A percentile compares a stretch with the other conserved stretches of the same genome.
These are phyloP conservation scores for Nevesoporus exiguus DNA, from an alignment of 768 basidiomycete species.

Conservation along the genomic window DNA sequence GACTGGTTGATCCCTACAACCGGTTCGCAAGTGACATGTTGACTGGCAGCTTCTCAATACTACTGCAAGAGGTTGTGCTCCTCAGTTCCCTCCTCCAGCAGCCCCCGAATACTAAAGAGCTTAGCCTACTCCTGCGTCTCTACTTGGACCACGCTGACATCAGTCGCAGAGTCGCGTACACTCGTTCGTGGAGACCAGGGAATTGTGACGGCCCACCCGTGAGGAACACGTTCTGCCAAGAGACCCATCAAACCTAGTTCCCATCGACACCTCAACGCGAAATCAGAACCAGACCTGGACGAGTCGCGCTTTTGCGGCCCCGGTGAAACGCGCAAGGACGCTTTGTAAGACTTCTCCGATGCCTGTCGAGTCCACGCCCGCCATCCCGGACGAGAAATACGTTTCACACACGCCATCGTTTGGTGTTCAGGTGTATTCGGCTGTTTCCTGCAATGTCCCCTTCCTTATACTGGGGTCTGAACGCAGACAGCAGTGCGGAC, in stretches of 20 bases:
- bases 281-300: constrained; percentile 57
- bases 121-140: too few relatives aligned
- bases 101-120: too few relatives aligned
- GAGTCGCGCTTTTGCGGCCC: constrained; percentile 63
- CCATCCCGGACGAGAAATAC: constrained; percentile 91
- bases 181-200: constrained; percentile 61
- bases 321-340: constrained; percentile 69
- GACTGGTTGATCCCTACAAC: too few relatives aligned
- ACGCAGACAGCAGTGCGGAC: constrained; percentile 83
- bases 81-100: too few relatives aligned
- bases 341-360: constrained; percentile 89
- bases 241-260: background rate
- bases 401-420: constrained; percentile 91
- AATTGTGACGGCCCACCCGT: constrained; percentile 81
- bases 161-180: constrained; percentile 75
- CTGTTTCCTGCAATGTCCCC: constrained; percentile 65
- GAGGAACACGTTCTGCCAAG: constrained; percentile 78
- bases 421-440: constrained; percentile 85
- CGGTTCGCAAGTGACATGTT: too few relatives aligned
- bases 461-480: constrained; percentile 76
- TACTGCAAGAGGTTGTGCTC: too few relatives aligned
- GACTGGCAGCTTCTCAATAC: too few relatives aligned
- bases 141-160: too few relatives aligned
- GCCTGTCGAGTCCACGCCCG: constrained; percentile 92
- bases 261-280: background rate